Evolutionary conservation across 768 basidiomycete genomes (phyloP), one percentile per base, ranked within the genome.

Genomic region (Suillus brevipes): DNA sequence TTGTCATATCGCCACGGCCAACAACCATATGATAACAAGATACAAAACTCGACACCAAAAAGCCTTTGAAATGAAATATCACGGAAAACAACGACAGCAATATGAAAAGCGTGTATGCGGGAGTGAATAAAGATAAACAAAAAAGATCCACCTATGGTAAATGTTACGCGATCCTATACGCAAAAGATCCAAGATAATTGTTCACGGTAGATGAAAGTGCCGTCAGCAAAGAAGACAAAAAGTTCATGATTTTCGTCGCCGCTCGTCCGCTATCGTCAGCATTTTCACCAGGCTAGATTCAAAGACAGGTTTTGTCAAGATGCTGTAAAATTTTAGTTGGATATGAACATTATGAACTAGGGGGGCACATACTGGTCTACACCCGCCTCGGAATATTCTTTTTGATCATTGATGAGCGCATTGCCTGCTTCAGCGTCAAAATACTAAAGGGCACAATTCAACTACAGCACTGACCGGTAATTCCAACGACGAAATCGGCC

Each of bases 401-500:
- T 81, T 77, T 94, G 91, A 73, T 92, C 91, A 45, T 75, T 70
- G 79, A 82, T 75, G 58, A 76, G 76, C 9, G 87, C 85, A 69
- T 88, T 87, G 9, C 86, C 86, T 84, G 66, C 55, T 40, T 31
- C n/a, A 58, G 16, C 16, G 69, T 66, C 10, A 75, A 67, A 23
- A 60, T 38, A 40, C n/a, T 37, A 53, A 12, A 5, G 1, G 45
- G n/a, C 20, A 18, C 20, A 34, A 34, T 40, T 31, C 6, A 64
- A 4, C 28, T 31, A 28, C 1, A 43, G 37, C 23, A 60, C 81
- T 68, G 49, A 87, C 88, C 91, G 61, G 90, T 92, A 49, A 92
- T 88, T 40, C 90, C 91, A 20, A 94, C 89, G n/a, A 95, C 85
- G 71, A 94, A 90, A 70, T 94, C 92, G 23, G 73, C 78, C 66